Base-by-base conservation (phyloP, 2,329 filamentous ascomycete genomes). In the Sporothrix mexicana region DNA sequence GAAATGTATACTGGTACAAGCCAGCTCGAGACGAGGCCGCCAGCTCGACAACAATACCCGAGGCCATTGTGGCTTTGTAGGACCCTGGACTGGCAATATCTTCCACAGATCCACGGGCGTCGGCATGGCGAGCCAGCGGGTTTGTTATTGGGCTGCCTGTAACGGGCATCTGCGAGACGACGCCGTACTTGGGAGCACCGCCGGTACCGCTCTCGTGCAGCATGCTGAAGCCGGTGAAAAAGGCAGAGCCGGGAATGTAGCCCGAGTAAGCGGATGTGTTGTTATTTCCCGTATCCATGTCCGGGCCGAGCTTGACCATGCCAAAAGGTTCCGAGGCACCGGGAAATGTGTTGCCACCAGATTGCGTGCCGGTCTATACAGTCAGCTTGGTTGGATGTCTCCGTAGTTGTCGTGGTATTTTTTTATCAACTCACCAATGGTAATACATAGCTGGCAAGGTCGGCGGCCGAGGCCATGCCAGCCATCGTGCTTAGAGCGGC, bases 111-210 rank as follows among this genome's bases (percentile, higher is more conserved):
- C 86, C 87, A 47, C 88, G 82, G 74, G 88, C 85, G 4, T 81
- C 83, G 30, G 92, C 80, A 1, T 89, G 89, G 73, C 91, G 86
- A 8, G 76, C 77, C 57, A 89, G 79, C 17, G 78, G 73, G 17
- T 74, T 73, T 25, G 66, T 17, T 6, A 72, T 30, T 1, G 73
- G 43, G 2, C 20, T 78, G 0, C 87, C 87, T 0, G 85, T 77
- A 0, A 88, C 79, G 0, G 88, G 89, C 79, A 90, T 83, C 79
- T 90, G 88, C 1, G 87, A 83, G 45, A 90, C 86, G 1, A 91
- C 88, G 4, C 91, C 91, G 74, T 92, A 93, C 78, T 92, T 92
- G 0, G 91, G 89, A 1, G 88, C 89, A 1, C 91, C 91, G 8
- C 91, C 91, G 0, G 90, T 93, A 2, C 90, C 90, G 74, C 86